phyloP scores from a whole-genome alignment of 2,329 filamentous ascomycete genomes.

The Pseudogymnoascus sp. region DNA sequence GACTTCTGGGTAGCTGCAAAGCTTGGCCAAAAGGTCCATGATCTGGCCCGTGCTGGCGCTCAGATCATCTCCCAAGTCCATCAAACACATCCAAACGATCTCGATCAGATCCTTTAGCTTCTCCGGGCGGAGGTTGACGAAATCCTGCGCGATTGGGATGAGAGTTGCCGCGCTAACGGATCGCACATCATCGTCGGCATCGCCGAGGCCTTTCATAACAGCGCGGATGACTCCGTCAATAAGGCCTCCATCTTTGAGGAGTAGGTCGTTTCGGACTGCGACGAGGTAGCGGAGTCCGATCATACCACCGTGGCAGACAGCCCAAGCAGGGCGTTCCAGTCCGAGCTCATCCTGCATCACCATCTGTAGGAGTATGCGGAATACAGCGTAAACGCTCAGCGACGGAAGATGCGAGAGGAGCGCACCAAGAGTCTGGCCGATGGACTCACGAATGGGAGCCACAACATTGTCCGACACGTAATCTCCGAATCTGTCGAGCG shows the following conservation, averaged over 20 bases:
- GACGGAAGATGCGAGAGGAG: conserved; percentile 75
- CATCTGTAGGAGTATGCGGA: conserved; percentile 75
- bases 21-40: conserved; percentile 93
- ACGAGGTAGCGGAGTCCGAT: conserved; percentile 92
- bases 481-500: conserved; percentile 95
- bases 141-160: conserved; percentile 91
- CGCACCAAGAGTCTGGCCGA: conserved; percentile 86
- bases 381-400: conserved; percentile 73
- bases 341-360: conserved; percentile 83
- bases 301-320: conserved; percentile 96
- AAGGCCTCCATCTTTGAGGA: conserved; percentile 73
- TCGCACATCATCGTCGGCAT: conserved; percentile 89
- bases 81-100: conserved; percentile 95
- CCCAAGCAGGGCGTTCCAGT: conserved; percentile 71
- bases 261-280: conserved; percentile 83
- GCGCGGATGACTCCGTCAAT: conserved; percentile 88
- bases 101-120: conserved; percentile 76
- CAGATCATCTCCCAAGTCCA: conserved; percentile 91
- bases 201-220: conserved; percentile 89
- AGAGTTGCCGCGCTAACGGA: conserved; percentile 96
- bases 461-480: conserved; percentile 97
- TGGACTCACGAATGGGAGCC: conserved; percentile 88
- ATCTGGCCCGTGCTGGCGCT: conserved; percentile 96
- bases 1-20: conserved; percentile 90
- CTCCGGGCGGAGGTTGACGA: conserved; percentile 72